These are phyloP conservation scores for Fusarium sp. DNA, from an alignment of 2,329 filamentous ascomycete genomes.

Conservation along the genomic window DNA sequence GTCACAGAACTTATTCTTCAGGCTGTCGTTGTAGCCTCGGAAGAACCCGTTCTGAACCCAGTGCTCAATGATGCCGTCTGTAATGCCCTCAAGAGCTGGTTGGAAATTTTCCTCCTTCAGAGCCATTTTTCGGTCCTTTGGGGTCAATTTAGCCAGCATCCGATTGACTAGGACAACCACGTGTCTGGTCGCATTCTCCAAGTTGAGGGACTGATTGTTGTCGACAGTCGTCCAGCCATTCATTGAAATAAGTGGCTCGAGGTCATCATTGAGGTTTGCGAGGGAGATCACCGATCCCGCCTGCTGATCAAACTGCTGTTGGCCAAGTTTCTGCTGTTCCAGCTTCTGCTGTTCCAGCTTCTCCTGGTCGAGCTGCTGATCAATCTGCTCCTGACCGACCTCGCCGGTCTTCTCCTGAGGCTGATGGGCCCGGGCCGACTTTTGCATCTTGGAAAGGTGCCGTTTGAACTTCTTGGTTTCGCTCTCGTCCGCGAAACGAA, in stretches of 20 bases:
- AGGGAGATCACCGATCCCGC: constrained; percentile 8
- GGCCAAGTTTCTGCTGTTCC: too few relatives aligned
- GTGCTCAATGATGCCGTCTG: constrained; percentile 41
- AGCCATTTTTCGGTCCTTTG: constrained; percentile 10
- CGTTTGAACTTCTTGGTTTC: constrained; percentile 32
- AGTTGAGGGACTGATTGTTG: not conserved
- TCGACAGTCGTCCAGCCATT: constrained; percentile 11
- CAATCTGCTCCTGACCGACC: not conserved
- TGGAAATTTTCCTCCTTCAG: constrained; percentile 15
- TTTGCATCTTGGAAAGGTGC: constrained; percentile 15
- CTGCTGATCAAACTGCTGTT: not conserved
- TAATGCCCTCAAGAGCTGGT: constrained; percentile 37
- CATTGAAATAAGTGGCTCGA: constrained; percentile 18
- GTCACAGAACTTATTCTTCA: constrained; percentile 36
- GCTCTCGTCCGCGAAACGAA: constrained; percentile 31
- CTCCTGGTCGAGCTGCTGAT: not conserved
- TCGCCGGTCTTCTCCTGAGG: not conserved
- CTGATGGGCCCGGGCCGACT: constrained; percentile 4
- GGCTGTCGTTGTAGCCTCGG: constrained; percentile 33
- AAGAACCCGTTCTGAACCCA: constrained; percentile 44
- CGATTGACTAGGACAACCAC: constrained; percentile 16
- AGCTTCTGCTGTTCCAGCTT: too few relatives aligned
- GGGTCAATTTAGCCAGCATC: constrained; percentile 16
- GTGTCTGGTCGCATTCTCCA: not conserved
- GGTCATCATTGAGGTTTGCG: not conserved